These are phyloP conservation scores for Cytospora piceicola DNA, from an alignment of 2,329 filamentous ascomycete species.

Conservation along the genomic window DNA sequence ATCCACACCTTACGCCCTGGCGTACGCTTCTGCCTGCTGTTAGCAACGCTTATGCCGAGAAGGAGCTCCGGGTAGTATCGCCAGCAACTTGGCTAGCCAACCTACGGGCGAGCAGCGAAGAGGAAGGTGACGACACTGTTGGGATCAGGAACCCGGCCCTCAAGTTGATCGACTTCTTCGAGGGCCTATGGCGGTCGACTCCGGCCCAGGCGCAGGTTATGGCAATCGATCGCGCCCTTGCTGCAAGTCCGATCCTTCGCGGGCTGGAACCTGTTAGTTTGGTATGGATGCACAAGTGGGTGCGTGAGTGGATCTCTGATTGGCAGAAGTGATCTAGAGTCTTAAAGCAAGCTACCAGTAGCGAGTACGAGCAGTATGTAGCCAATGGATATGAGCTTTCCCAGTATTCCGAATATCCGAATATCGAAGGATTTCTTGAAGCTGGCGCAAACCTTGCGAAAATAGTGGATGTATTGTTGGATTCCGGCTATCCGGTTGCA, in stretches of 20 bases:
- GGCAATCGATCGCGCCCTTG: constrained; percentile 31
- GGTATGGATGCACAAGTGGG: constrained; percentile 42
- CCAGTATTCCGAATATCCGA: too few species aligned
- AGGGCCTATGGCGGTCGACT: constrained; percentile 25
- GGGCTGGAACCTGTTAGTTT: constrained; percentile 36
- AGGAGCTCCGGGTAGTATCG: background rate
- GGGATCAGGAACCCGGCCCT: constrained; percentile 36
- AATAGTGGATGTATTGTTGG: too few species aligned
- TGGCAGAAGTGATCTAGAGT: background rate
- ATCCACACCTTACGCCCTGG: constrained; percentile 35
- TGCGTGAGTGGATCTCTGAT: constrained; percentile 38
- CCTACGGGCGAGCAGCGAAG: constrained; percentile 4
- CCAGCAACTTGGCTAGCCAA: constrained; percentile 29
- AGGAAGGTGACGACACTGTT: constrained; percentile 23
- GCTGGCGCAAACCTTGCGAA: too few species aligned
- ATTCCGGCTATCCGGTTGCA: too few species aligned
- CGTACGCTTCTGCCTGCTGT: constrained; percentile 33
- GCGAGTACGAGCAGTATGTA: too few species aligned
- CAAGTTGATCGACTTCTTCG: constrained; percentile 40
- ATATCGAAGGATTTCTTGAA: too few species aligned
- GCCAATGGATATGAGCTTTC: too few species aligned
- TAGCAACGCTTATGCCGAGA: background rate
- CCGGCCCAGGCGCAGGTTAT: constrained; percentile 21
- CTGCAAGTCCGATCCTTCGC: constrained; percentile 37
- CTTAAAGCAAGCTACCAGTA: background rate